A percentile compares a stretch with the other conserved stretches of the same genome.
These are phyloP conservation scores for Suillus americanus DNA, from an alignment of 768 basidiomycete genomes.

Conservation along the genomic window DNA sequence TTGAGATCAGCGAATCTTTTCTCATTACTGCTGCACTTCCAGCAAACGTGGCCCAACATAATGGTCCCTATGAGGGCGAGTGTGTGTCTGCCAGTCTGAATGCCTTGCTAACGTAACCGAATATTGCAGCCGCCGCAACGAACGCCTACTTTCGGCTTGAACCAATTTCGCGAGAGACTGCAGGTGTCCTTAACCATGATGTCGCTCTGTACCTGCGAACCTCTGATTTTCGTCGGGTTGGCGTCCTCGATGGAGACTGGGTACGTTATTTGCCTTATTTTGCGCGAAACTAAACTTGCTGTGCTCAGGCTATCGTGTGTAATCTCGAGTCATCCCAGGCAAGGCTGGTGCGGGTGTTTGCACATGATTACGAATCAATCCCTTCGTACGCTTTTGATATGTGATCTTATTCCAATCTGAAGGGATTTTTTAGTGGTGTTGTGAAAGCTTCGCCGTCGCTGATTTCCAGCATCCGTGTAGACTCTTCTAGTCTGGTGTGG, in stretches of 20 bases:
- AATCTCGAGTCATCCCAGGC: slow-evolving; percentile 32
- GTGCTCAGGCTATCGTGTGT: slow-evolving; percentile 49
- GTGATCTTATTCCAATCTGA: slow-evolving; percentile 5
- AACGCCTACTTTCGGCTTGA: slow-evolving; percentile 25
- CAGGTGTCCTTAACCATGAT: slow-evolving; percentile 37
- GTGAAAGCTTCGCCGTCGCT: slow-evolving; percentile 49
- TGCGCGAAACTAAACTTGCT: slow-evolving; percentile 8
- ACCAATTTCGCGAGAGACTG: slow-evolving; percentile 22
- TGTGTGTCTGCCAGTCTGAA: not conserved
- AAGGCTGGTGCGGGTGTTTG: slow-evolving; percentile 60
- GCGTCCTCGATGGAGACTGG: slow-evolving; percentile 78
- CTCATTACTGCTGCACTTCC: slow-evolving; percentile 51
- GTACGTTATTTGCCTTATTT: slow-evolving; percentile 36
- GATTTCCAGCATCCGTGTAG: slow-evolving; percentile 49
- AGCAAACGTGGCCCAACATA: slow-evolving; percentile 10
- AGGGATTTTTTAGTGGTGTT: slow-evolving; percentile 34
- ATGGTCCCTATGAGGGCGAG: slow-evolving; percentile 13
- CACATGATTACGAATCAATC: slow-evolving; percentile 44
- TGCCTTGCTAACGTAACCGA: not conserved
- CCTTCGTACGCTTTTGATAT: slow-evolving; percentile 31
- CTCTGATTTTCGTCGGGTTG: slow-evolving; percentile 61
- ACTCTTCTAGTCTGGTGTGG: slow-evolving; percentile 29
- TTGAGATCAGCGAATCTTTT: slow-evolving; percentile 77
- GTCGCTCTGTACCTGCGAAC: slow-evolving; percentile 62
- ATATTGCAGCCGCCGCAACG: slow-evolving; percentile 10